A percentile compares a stretch with the other conserved stretches of the same genome.
Conservation (phyloP, 2,329 filamentous ascomycete species). For the Calonectria ilicicola region DNA sequence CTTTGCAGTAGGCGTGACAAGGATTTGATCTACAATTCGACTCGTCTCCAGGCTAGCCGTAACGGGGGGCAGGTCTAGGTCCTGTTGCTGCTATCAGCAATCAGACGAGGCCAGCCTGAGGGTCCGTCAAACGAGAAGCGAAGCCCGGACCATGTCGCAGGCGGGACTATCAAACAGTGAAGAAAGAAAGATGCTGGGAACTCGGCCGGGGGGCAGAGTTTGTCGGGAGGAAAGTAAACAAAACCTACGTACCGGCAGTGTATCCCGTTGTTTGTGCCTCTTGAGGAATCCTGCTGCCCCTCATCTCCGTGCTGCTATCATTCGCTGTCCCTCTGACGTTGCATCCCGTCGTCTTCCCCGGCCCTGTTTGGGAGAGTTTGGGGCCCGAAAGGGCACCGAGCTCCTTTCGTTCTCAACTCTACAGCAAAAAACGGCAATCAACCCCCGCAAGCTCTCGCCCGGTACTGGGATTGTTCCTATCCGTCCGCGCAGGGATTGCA, state of each 20-base stretch:
- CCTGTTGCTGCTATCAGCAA: not conserved
- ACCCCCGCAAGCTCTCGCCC: constrained; percentile 12
- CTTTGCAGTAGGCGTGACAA: constrained; percentile 28
- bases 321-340: not conserved
- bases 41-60: constrained; percentile 27
- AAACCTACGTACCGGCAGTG: not conserved
- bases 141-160: not conserved
- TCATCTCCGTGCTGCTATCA: not conserved
- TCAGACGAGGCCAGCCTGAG: not conserved
- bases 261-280: constrained; percentile 4
- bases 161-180: constrained; percentile 8
- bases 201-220: not conserved
- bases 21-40: constrained; percentile 37
- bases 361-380: not conserved
- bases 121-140: not conserved
- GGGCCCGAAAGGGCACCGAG: constrained; percentile 2
- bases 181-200: not conserved
- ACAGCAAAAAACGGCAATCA: constrained; percentile 11
- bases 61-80: constrained; percentile 2
- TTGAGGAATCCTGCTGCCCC: not conserved
- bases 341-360: constrained; percentile 4
- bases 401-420: not conserved
- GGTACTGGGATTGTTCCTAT: constrained; percentile 3
- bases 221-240: constrained; percentile 3
- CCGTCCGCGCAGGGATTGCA: constrained; percentile 10